Evolutionary conservation across 140 eudicot species (phyloP).

Genomic region (Cichorium intybus): DNA sequence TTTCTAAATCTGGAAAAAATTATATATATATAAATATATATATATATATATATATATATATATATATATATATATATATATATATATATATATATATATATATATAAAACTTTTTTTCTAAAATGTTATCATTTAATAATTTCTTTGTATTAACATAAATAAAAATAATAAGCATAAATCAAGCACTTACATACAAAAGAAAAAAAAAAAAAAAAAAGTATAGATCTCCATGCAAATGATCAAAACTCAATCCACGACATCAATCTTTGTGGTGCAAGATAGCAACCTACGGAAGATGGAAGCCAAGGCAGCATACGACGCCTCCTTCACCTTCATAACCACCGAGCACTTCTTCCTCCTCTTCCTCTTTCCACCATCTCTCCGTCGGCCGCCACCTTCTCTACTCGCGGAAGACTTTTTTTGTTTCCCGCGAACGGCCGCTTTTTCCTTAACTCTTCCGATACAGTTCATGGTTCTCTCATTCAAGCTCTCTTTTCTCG

Average conservation of each 20-base stretch:
- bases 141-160: constrained; percentile 30
- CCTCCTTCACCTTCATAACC: constrained; percentile 50
- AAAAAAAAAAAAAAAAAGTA: background rate
- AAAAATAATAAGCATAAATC: background rate
- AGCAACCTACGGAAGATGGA: constrained; percentile 65
- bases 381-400: constrained; percentile 16
- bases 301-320: constrained; percentile 48
- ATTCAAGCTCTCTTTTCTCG: constrained; percentile 51
- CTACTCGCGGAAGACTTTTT: constrained; percentile 15
- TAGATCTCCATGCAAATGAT: constrained; percentile 18
- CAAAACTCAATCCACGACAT: constrained; percentile 55
- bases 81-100: background rate
- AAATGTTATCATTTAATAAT: background rate
- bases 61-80: too few species aligned
- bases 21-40: too few species aligned
- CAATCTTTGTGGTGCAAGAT: constrained; percentile 73
- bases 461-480: constrained; percentile 46
- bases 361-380: constrained; percentile 31
- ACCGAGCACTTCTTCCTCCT: constrained; percentile 39
- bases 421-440: constrained; percentile 14
- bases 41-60: too few species aligned
- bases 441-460: constrained; percentile 41
- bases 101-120: background rate
- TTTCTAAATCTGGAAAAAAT: too few species aligned
- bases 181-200: background rate